Evolutionary conservation across 2,329 filamentous ascomycete species (phyloP), one percentile per base, ranked within the genome.

Genomic region (Talaromyces sp.): DNA sequence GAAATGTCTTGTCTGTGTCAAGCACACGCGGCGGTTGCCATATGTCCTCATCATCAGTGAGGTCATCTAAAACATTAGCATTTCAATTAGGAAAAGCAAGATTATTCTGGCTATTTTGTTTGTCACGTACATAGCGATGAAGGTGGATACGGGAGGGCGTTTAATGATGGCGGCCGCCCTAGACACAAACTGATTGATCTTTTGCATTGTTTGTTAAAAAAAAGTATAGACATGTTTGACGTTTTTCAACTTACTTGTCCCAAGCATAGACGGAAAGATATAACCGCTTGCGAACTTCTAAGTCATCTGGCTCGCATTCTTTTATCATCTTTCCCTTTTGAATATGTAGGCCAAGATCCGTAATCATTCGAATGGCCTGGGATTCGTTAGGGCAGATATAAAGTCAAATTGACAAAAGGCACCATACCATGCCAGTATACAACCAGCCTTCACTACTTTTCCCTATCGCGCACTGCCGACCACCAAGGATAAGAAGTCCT

Each of bases 401-500:
- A 25, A 9, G 36, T 27, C 28, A 8, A 44, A 28, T 42, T 32
- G 17, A 44, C 3, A 11, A n/a, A 19, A 54, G 15, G 33, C 15
- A 19, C 53, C 59, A 5, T 19, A 65, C 63, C 63, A 68, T 68
- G 22, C 66, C 66, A 9, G 66, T 67, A 30, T 67, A 68, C 22
- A 68, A 58, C 66, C 66, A 68, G 10, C 66, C 66, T 47, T 68
- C 66, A 42, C 62, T 66, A 51, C 52, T 68, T 33, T 64, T 63
- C 17, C 66, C 66, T 19, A 66, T 59, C 2, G 65, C 65, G 52
- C 65, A 68, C 56, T 68, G 66, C 11, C 66, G 58, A 15, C 66
- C 65, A 15, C 65, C 66, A 3, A 68, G 62, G 17, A 68, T 68
- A 25, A 68, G 55, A 3, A 68, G 55, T 9, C 66, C 65, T 53